Conservation (phyloP, 2,329 filamentous ascomycete species). For the Catunica adiposa region DNA sequence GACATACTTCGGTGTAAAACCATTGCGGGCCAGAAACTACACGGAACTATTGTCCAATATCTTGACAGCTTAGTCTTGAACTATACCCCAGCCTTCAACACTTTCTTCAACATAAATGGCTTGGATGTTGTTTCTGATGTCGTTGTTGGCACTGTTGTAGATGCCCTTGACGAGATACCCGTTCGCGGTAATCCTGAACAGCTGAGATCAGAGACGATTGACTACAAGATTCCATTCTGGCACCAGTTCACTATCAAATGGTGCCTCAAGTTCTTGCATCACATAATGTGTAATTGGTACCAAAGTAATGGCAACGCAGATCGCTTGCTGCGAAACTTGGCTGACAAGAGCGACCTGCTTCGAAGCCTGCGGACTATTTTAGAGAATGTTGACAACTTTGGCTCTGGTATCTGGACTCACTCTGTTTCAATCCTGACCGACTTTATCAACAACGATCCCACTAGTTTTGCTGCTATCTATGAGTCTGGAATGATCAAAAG, state of each 20-base stretch:
- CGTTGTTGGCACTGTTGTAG: constrained; percentile 60
- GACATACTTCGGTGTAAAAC: constrained; percentile 78
- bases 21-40: constrained; percentile 62
- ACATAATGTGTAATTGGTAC: constrained; percentile 71
- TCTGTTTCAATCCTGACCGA: constrained; percentile 81
- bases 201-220: constrained; percentile 62
- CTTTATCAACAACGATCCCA: constrained; percentile 97
- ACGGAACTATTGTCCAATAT: constrained; percentile 71
- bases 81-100: constrained; percentile 68
- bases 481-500: constrained; percentile 82
- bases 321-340: constrained; percentile 75
- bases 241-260: constrained; percentile 87
- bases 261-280: constrained; percentile 89
- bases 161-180: constrained; percentile 49
- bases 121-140: constrained; percentile 83
- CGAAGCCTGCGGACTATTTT: constrained; percentile 66
- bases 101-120: constrained; percentile 65
- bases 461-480: constrained; percentile 87
- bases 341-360: constrained; percentile 78
- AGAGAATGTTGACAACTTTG: constrained; percentile 61
- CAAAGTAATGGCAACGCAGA: constrained; percentile 65
- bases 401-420: constrained; percentile 90
- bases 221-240: constrained; percentile 86
- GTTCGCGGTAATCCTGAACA: constrained; percentile 55
- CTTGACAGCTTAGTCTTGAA: constrained; percentile 77